Base-by-base conservation (phyloP, 495 filamentous ascomycete genomes). In the Daldinia decipiens region DNA sequence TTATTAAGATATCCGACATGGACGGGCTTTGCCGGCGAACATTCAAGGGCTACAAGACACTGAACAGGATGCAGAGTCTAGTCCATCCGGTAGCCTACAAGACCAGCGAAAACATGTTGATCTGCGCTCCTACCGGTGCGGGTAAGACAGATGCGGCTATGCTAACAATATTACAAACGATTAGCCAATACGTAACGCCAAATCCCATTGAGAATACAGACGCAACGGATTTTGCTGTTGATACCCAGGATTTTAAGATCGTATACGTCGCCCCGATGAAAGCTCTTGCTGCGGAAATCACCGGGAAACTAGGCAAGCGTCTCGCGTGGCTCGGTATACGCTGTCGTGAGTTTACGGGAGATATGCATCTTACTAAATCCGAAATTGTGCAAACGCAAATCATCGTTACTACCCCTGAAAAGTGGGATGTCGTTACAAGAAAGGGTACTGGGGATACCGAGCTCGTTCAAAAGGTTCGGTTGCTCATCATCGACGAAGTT, bases 81-180 rank as follows among this genome's bases (percentile, higher is more conserved):
- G 91, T 98, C 4, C 97, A 97, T 77, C 93, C 94, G 3, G 93
- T 99, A 3, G 95, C 95, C 2, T 99, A 99, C 80, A 91, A 91
- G 75, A 97, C 92, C 5, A 97, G 87, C 75, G 95, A 98, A 79
- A 99, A 99, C 76, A 97, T 99, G 94, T 86, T 99, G 34, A 95
- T 99, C 59, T 99, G 95, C 80, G 95, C 95, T 12, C 95, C 95
- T 1, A 99, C 95, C 67, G 95, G 95, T 88, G 95, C 95, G 52
- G 89, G 95, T 88, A 99, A 99, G 83, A 99, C 95, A 7, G 96
- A 99, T 75, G 96, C 94, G 0, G 95, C 95, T n/a, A 93, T 98
- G 92, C 84, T 99, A 63, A 92, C 95, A 0, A 92, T 99, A 56
- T 82, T 99, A 51, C 95, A 96, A 76, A 89, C 92, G 2, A 87